phyloP scores from a whole-genome alignment of 164 flowering plant genomes.

The Platanus orientalis region DNA sequence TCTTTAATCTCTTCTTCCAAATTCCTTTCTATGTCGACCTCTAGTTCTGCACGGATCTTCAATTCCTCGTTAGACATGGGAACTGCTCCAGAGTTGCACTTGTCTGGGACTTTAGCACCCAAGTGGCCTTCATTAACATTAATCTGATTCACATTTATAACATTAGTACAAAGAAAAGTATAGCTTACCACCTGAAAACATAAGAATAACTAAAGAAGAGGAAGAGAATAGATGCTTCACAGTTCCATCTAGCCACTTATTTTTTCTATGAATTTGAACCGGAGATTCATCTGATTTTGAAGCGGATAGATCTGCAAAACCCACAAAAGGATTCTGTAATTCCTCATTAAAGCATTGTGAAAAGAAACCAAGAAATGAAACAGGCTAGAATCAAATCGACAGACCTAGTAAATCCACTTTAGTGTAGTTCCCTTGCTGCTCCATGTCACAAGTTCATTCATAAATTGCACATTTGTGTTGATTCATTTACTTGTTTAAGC shows the following conservation, averaged over 20 bases:
- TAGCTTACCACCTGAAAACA: neutral
- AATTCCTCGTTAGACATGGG: conserved; percentile 37
- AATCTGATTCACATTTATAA: neutral
- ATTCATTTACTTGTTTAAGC: neutral
- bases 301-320: conserved; percentile 24
- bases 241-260: neutral
- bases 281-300: neutral
- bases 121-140: neutral
- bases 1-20: conserved; percentile 71
- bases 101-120: neutral
- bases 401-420: conserved; percentile 18
- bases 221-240: neutral
- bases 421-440: conserved; percentile 14
- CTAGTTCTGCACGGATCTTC: conserved; percentile 49
- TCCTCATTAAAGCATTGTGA: neutral
- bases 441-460: conserved; percentile 11
- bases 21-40: conserved; percentile 46
- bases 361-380: neutral
- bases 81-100: neutral
- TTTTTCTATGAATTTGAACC: neutral
- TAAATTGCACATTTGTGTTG: conserved; percentile 1
- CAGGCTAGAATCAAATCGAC: neutral
- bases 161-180: neutral
- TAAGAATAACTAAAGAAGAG: neutral
- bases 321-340: neutral